Conservation (phyloP, 2,329 filamentous ascomycete genomes). For the Volutella citrinella region DNA sequence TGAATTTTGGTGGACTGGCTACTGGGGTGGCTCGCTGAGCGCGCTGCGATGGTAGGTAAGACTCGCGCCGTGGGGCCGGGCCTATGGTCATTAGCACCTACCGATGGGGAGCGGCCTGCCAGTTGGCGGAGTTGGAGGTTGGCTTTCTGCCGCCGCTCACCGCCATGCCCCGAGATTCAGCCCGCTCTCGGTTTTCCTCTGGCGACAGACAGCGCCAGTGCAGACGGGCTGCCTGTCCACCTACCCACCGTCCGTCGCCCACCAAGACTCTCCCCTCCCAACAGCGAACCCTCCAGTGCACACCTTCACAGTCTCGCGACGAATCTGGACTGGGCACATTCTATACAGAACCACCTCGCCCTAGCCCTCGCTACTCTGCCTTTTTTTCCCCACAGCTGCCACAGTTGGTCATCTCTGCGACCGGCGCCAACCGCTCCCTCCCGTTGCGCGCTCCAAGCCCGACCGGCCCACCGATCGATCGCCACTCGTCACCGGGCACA, state of each 20-base stretch:
- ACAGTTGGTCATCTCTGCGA: conserved; percentile 8
- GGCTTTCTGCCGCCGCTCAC: conserved; percentile 29
- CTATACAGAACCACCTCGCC: too few relatives aligned
- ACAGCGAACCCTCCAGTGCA: conserved; percentile 4
- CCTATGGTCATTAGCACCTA: too few relatives aligned
- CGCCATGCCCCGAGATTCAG: conserved; percentile 30
- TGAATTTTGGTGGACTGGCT: too few relatives aligned
- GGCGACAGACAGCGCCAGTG: conserved; percentile 16
- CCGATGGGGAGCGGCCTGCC: too few relatives aligned
- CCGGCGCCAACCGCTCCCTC: conserved; percentile 11
- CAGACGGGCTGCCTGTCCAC: too few relatives aligned
- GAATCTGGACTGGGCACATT: too few relatives aligned
- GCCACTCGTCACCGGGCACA: conserved; percentile 5
- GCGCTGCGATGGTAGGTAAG: too few relatives aligned
- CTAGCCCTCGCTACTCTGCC: conserved; percentile 2
- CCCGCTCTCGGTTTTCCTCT: conserved; percentile 26
- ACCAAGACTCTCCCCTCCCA: conserved; percentile 8
- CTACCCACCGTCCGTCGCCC: conserved; percentile 17
- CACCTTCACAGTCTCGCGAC: too few relatives aligned
- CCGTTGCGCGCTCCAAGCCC: conserved; percentile 17
- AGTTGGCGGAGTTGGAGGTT: conserved; percentile 13
- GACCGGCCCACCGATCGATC: conserved; percentile 14
- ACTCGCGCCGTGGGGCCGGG: too few relatives aligned
- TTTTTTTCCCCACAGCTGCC: conserved; percentile 5
- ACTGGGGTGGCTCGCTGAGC: too few relatives aligned